Evolutionary conservation across 345 rosid species (phyloP).

Genomic region (Salix brachista): DNA sequence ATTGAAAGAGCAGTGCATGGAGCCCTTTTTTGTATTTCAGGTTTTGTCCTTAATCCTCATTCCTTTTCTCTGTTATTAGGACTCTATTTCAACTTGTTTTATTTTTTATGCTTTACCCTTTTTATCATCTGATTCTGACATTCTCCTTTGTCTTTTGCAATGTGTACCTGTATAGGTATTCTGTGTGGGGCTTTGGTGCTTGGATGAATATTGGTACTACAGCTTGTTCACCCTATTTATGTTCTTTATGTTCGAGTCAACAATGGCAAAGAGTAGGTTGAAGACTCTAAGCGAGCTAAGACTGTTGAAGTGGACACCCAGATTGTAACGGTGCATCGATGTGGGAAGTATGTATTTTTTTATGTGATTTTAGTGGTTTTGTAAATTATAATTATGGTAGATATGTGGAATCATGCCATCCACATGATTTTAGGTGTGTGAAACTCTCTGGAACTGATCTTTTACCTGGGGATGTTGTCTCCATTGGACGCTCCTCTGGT

Average conservation of each 20-base stretch:
- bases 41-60: conserved; percentile 29
- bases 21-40: conserved; percentile 33
- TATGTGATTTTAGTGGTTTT: conserved; percentile 5
- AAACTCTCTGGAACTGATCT: conserved; percentile 83
- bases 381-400: not conserved
- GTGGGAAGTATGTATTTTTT: conserved; percentile 67
- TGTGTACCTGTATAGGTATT: conserved; percentile 55
- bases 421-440: conserved; percentile 66
- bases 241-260: conserved; percentile 99
- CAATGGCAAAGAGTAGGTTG: conserved; percentile 97
- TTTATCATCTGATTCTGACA: not conserved
- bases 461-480: conserved; percentile 91
- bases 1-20: too few relatives aligned
- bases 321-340: conserved; percentile 84
- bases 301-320: conserved; percentile 89
- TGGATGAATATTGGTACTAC: conserved; percentile 99
- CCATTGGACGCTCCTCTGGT: conserved; percentile 83
- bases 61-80: not conserved
- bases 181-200: conserved; percentile 99
- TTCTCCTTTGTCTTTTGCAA: not conserved
- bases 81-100: not conserved
- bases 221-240: conserved; percentile 97
- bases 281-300: conserved; percentile 91
- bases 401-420: conserved; percentile 15
- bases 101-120: not conserved